Conservation (phyloP, 495 filamentous ascomycete genomes). For the Lophiotrema nucula region DNA sequence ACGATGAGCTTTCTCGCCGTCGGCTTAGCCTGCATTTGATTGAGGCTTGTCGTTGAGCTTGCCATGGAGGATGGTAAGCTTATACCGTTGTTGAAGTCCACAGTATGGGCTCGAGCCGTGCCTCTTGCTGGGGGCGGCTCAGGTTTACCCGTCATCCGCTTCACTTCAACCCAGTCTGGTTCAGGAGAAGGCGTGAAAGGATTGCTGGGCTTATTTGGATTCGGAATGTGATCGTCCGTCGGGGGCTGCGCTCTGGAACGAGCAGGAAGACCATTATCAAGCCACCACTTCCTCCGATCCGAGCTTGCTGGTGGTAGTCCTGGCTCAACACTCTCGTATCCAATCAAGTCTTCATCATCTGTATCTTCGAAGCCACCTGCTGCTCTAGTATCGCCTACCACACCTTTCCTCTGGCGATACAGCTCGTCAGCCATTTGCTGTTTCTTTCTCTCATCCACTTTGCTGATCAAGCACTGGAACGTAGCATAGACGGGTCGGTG, state of each 20-base stretch:
- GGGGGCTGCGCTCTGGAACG: constrained; percentile 69
- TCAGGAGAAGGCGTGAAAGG: constrained; percentile 70
- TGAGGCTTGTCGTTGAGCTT: constrained; percentile 3
- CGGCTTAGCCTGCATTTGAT: constrained; percentile 1
- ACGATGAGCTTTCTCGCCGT: constrained; percentile 22
- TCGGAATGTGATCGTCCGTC: constrained; percentile 57
- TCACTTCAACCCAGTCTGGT: constrained; percentile 73
- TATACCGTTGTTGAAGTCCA: constrained; percentile 18
- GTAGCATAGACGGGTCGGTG: constrained; percentile 89
- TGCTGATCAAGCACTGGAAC: constrained; percentile 78
- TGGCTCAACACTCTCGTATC: constrained; percentile 72
- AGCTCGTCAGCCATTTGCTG: constrained; percentile 67
- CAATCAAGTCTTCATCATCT: constrained; percentile 72
- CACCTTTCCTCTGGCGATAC: constrained; percentile 64
- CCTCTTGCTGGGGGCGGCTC: constrained; percentile 23
- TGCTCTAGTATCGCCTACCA: constrained; percentile 50
- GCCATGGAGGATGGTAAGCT: neutral
- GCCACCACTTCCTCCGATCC: constrained; percentile 90
- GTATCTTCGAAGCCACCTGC: constrained; percentile 49
- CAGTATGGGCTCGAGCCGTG: constrained; percentile 5
- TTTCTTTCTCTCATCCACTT: constrained; percentile 71
- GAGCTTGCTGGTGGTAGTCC: constrained; percentile 87
- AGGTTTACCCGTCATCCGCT: constrained; percentile 14
- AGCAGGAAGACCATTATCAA: constrained; percentile 77
- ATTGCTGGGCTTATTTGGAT: constrained; percentile 73